phyloP scores from a whole-genome alignment of 208 protist genomes.

The Strigomonas galati region DNA sequence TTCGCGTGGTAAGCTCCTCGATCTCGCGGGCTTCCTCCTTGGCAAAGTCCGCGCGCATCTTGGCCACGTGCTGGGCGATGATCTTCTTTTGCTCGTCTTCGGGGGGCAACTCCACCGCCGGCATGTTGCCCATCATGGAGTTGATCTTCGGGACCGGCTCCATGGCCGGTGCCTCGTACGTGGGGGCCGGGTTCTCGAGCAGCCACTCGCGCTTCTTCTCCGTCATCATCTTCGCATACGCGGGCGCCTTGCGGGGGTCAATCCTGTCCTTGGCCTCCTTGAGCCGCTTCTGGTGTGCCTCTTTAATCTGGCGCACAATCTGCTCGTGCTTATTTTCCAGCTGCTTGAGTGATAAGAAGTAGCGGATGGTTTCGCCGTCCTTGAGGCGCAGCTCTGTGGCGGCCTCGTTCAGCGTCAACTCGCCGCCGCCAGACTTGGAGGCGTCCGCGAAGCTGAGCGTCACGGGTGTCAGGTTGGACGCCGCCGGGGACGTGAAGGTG shows the following conservation, averaged over 20 bases:
- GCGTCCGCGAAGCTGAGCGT: not conserved
- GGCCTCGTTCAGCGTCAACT: not conserved
- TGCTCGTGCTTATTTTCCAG: constrained; percentile 52
- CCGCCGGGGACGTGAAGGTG: not conserved
- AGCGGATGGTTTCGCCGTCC: constrained; percentile 31
- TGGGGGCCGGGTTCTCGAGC: constrained; percentile 31
- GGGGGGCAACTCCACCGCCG: constrained; percentile 19
- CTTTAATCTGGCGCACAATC: constrained; percentile 32
- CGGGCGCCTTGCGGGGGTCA: constrained; percentile 31
- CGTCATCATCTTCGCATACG: constrained; percentile 28
- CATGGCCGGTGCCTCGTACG: constrained; percentile 28
- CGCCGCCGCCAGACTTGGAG: not conserved
- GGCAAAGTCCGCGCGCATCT: constrained; percentile 17
- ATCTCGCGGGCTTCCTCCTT: constrained; percentile 20
- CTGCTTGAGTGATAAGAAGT: constrained; percentile 35
- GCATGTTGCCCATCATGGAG: constrained; percentile 26
- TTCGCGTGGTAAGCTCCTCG: constrained; percentile 17
- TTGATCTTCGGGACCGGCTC: constrained; percentile 28
- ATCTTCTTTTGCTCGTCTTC: constrained; percentile 37
- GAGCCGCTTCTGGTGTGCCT: constrained; percentile 34
- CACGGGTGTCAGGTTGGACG: not conserved
- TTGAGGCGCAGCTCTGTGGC: constrained; percentile 27
- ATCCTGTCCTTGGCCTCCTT: constrained; percentile 17
- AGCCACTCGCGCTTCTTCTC: constrained; percentile 43
- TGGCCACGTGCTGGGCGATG: constrained; percentile 21